These are phyloP conservation scores for Heritiera littoralis DNA, from an alignment of 345 rosid genomes.

Conservation along the genomic window DNA sequence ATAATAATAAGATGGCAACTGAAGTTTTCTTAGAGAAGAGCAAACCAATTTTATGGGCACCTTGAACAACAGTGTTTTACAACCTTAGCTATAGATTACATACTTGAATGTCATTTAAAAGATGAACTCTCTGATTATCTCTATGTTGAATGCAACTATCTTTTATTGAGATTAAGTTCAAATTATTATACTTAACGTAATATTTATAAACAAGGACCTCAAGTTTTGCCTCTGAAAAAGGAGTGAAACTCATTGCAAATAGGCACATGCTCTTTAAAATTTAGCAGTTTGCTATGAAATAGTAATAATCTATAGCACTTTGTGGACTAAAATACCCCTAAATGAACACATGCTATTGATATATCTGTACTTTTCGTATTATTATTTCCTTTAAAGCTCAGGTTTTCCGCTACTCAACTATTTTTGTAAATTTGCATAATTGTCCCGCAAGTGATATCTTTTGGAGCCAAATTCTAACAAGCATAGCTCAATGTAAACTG, in stretches of 20 bases:
- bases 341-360: neutral
- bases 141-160: neutral
- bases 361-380: neutral
- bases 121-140: conserved; percentile 5
- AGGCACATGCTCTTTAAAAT: neutral
- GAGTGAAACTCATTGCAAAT: neutral
- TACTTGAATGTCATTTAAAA: conserved; percentile 3
- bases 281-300: neutral
- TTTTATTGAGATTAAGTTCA: neutral
- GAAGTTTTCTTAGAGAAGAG: conserved; percentile 6
- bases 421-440: neutral
- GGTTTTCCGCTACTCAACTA: neutral
- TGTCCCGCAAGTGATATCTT: conserved; percentile 3
- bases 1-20: neutral
- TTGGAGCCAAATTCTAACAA: conserved; percentile 12
- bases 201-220: neutral
- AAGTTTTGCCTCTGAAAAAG: neutral
- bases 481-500: neutral
- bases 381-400: neutral
- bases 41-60: neutral
- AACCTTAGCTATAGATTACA: neutral
- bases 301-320: neutral
- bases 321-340: neutral
- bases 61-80: neutral
- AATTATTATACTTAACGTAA: neutral